Base-by-base conservation (phyloP, 345 rosid species). In the Lepidium aucheri region DNA sequence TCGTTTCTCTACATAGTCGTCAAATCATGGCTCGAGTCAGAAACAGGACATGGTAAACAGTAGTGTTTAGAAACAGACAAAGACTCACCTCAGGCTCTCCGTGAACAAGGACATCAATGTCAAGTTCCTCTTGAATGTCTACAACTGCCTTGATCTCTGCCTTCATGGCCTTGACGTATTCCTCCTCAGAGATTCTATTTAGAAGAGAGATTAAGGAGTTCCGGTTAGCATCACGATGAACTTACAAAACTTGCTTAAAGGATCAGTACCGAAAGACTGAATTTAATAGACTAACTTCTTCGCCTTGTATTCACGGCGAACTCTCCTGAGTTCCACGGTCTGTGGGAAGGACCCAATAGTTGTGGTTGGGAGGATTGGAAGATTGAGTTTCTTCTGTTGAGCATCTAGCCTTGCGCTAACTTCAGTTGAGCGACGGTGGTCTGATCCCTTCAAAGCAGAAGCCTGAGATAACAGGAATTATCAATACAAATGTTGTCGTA, bases 261-360 rank as follows among this genome's bases (percentile, higher is more conserved):
- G 42, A 28, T 20, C 24, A 66, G 11, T 44, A 53, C 7, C 20
- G 0, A 26, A 9, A 9, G 15, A 42, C 11, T 45, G 3, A 20
- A 12, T 6, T 14, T 30, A 65, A 35, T 20, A 60, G 26, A 63
- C 62, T 28, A 26, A 55, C 98, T 90, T 93, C 55, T 93, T 93
- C 28, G 98, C 98, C 81, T 93, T 93, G 86, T 85, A 93, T 67
- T 88, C 98, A 73, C 97, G 97, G 78, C 98, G 98, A 63, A 93
- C 96, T 65, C 90, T 93, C 81, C 98, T 88, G 74, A 93, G 94
- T 64, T 90, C 97, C 36, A 82, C 40, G 11, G 97, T 93, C 70
- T 93, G 98, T 53, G 98, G 97, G 83, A 93, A 90, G 64, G 98
- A 92, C 44, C 98, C 98, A 69, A 89, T 92, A 52, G 98, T 89